Evolutionary conservation across 1,139 yeast species (phyloP), one percentile per base, ranked within the genome.

Genomic region (Ogataea hybrid): DNA sequence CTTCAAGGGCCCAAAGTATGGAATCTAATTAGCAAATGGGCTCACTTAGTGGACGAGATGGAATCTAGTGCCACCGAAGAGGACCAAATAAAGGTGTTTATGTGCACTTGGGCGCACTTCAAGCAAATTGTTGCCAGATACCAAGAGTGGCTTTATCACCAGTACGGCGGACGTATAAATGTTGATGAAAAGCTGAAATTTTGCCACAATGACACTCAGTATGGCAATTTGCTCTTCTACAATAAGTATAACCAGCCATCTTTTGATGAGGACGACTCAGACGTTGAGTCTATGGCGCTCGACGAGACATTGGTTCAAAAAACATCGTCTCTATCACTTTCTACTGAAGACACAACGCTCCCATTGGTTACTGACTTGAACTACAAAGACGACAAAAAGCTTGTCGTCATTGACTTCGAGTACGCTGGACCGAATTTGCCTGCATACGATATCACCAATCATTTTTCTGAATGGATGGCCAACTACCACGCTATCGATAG

Each of bases 191-290:
- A 71, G 47, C 69, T 84, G 50, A 88, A 78, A 28, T 92, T 92
- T 59, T 88, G 97, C 55, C 97, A 90, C 63, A 90, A 90, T 59
- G 97, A 90, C 64, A 85, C 98, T 1, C 98, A 92, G 63, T 92
- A 92, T 61, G 98, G 98, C 28, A 92, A 92, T 59, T 72, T 92
- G 51, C 67, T 84, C 43, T 75, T 84, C 51, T 63, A 62, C 47
- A 56, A 53, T 36, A 59, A 59, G 34, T 46, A 50, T 18, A 58
- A 56, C 21, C 53, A 54, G 37, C 37, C 52, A 4, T 33, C 53
- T 15, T 47, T 59, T 40, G 47, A 54, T 14, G 64, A 51, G n/a
- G 62, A 61, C 23, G 53, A 56, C 21, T 53, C 49, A 5, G 52
- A 48, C 25, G 52, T 49, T 6, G 53, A 46, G 8, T 43, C 47